Base-by-base conservation (phyloP, 768 basidiomycete species). In the Termitomyces sp. region DNA sequence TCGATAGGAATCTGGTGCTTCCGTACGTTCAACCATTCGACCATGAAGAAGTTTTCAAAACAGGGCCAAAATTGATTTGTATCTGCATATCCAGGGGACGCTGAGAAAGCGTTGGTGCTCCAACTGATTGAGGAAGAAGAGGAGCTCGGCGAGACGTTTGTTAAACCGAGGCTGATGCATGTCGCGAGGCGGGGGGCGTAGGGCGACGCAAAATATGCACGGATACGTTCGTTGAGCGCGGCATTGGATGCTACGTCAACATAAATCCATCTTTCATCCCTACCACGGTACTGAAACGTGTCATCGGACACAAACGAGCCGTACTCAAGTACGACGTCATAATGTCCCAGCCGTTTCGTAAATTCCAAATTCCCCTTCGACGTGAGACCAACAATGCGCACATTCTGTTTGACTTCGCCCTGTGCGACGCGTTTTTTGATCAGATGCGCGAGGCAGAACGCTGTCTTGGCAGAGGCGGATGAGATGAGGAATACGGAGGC, bases 401-500 rank as follows among this genome's bases (percentile, higher is more conserved):
- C 68, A 30, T 60, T 59, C 8, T 58, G 35, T 22, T 63, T 58
- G 9, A 68, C 33, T 44, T 70, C 74, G 9, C 70, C 70, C 14
- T 61, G 63, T 13, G 62, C 57, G 22, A 73, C 63, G 26, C 83
- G 80, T 58, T 82, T 82, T 6, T 72, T 66, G 24, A 87, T 73
- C 53, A 80, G 72, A 63, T 87, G 86, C 4, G 86, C 86, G 20
- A 87, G 73, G 58, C 82, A 86, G 67, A 88, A 87, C 0, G 87
- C 85, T 1, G 86, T 88, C 64, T 88, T 88, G 28, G 87, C 80
- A 3, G 87, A 88, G 0, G 87, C 87, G 43, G 85, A 86, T 2
- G 87, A 86, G 40, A 88, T 78, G 48, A 88, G 72, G 58, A 88
- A 71, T 30, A 66, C 64, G 2, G 72, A 72, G 4, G 77, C 77